Evolutionary conservation across 1,284 basidiomycete genomes (phyloP), one percentile per base, ranked within the genome.

Genomic region (Phaffia rhodozyma): DNA sequence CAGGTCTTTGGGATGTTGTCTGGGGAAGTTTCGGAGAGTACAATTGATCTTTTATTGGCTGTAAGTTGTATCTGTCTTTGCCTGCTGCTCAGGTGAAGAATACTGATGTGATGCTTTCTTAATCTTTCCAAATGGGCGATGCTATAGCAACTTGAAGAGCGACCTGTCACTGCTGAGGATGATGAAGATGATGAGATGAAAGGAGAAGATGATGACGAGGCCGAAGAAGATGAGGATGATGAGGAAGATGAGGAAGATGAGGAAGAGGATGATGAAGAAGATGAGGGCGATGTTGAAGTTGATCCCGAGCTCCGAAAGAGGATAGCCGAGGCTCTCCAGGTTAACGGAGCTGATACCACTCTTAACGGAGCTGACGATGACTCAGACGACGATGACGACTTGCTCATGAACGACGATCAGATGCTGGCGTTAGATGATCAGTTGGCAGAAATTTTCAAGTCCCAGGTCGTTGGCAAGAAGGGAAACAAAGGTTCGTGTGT

Each of bases 401-500:
- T 87, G 54, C 78, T 86, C 30, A 86, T 92, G 84, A 87, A 93
- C 72, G 94, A 97, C 72, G 93, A 97, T 55, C 90, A 97, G 77
- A 98, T 97, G 94, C 85, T 97, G 80, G 86, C 87, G 57, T 83
- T 97, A 53, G 94, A 98, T 72, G 89, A 90, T 67, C 89, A 96
- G 72, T 83, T 98, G 6, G 89, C 90, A 5, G 84, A 87, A 65
- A 86, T 93, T 49, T 97, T 98, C 83, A 83, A 83, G 68, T 72
- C 77, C 55, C 83, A 84, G 63, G 75, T 80, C n/a, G 79, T 79
- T 59, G 83, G 82, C 66, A 84, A 81, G 71, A 85, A 82, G 70
- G 78, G 78, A 51, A 79, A 79, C 60, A 86, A 84, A 80, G 82
- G 87, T 85, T 43, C 21, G 48, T 34, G 30, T 34, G 38, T 43